These are phyloP conservation scores for Lepidium aucheri DNA, from an alignment of 345 rosid species.

Conservation along the genomic window DNA sequence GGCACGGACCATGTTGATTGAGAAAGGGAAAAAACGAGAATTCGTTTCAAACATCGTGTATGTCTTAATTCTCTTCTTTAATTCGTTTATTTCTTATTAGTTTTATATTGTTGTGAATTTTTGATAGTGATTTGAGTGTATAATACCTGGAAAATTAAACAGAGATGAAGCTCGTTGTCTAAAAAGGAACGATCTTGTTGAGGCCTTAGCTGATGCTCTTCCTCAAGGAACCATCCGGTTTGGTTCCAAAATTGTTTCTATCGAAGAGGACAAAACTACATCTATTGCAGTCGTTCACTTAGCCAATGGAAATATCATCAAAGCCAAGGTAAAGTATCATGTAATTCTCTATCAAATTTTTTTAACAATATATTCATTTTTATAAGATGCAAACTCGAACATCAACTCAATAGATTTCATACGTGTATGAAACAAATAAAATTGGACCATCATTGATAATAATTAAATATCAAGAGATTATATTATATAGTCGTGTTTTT, in stretches of 20 bases:
- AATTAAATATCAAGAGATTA: not conserved
- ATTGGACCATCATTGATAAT: too few relatives aligned
- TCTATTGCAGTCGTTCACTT: slow-evolving; percentile 17
- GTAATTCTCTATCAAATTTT: not conserved
- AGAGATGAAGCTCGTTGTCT: slow-evolving; percentile 29
- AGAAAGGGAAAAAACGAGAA: slow-evolving; percentile 18
- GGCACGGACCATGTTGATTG: slow-evolving; percentile 14
- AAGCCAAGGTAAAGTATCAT: slow-evolving; percentile 21
- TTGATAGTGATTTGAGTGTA: not conserved
- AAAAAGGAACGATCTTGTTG: slow-evolving; percentile 26
- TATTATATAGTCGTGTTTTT: too few relatives aligned
- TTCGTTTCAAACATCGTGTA: slow-evolving; percentile 13
- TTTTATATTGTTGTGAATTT: not conserved
- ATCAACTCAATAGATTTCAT: too few relatives aligned
- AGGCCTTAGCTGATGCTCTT: slow-evolving; percentile 26
- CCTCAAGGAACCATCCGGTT: slow-evolving; percentile 26
- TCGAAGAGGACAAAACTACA: slow-evolving; percentile 9
- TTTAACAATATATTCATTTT: too few relatives aligned
- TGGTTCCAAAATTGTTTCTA: slow-evolving; percentile 13
- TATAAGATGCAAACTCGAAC: too few relatives aligned
- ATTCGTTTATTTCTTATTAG: not conserved
- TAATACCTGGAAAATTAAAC: not conserved
- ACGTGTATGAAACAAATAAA: too few relatives aligned
- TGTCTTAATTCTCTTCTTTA: not conserved
- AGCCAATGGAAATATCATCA: slow-evolving; percentile 14